phyloP scores from a whole-genome alignment of 2,329 filamentous ascomycete species.

The Ceratocystiopsis sp. region DNA sequence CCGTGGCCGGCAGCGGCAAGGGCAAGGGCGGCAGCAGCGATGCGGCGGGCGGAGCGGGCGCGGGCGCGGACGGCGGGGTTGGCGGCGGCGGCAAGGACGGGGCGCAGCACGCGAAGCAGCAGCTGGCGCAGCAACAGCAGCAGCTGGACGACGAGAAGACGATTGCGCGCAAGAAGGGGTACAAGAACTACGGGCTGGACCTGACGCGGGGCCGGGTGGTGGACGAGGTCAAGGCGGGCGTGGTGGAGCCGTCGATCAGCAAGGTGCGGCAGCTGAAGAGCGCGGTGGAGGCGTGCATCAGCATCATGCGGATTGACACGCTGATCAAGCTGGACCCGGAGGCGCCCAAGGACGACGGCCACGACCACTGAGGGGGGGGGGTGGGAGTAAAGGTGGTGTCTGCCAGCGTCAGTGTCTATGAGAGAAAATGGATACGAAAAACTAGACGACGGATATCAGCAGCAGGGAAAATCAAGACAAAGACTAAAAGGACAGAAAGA shows the following conservation, averaged over 20 bases:
- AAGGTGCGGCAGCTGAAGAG: slow-evolving; percentile 97
- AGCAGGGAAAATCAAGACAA: too few species aligned
- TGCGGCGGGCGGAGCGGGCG: not conserved
- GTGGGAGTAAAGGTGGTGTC: too few species aligned
- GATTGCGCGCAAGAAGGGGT: slow-evolving; percentile 84
- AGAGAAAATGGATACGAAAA: too few species aligned
- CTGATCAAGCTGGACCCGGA: slow-evolving; percentile 96
- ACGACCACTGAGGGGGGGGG: slow-evolving; percentile 48
- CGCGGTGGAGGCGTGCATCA: slow-evolving; percentile 94
- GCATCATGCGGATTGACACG: slow-evolving; percentile 98
- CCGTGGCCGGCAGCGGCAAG: not conserved
- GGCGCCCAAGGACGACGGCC: slow-evolving; percentile 63
- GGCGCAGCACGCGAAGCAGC: not conserved
- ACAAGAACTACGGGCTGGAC: slow-evolving; percentile 97
- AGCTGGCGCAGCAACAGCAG: slow-evolving; percentile 3
- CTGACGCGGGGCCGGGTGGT: slow-evolving; percentile 76
- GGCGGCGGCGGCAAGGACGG: slow-evolving; percentile 1
- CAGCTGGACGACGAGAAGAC: slow-evolving; percentile 63
- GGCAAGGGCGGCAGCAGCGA: not conserved
- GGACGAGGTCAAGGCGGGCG: slow-evolving; percentile 85
- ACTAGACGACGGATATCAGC: too few species aligned
- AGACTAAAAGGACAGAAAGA: too few species aligned
- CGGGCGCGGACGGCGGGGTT: not conserved
- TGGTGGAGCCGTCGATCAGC: slow-evolving; percentile 93
- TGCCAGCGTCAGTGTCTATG: too few species aligned